These are phyloP conservation scores for Pulveroboletus sp. DNA, from an alignment of 768 basidiomycete genomes.

Conservation along the genomic window DNA sequence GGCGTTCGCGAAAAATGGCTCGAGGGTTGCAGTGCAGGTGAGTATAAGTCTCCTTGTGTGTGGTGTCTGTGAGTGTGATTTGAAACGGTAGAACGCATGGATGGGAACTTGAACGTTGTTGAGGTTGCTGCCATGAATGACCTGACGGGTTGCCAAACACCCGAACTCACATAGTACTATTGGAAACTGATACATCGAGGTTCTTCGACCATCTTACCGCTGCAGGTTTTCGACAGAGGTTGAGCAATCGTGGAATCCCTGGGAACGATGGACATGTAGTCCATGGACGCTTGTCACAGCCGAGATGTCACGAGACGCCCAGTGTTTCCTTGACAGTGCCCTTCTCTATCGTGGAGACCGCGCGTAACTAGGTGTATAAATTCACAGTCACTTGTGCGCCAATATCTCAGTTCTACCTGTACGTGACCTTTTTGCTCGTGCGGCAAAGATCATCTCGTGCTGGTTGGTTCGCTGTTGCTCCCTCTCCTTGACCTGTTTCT, in stretches of 20 bases:
- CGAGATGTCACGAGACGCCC: background rate
- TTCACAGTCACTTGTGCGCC: no score
- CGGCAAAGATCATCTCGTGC: background rate
- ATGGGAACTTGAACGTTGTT: background rate
- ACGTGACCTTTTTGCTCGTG: no score
- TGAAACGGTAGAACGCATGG: background rate
- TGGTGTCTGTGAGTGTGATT: background rate
- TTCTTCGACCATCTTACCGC: no score
- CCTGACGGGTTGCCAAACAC: background rate
- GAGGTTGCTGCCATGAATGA: background rate
- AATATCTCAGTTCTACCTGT: no score
- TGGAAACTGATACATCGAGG: no score
- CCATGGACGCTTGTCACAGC: background rate
- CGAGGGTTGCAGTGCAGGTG: slow-evolving; percentile 1
- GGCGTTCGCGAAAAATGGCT: background rate
- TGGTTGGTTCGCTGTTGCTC: background rate
- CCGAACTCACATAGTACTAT: no score
- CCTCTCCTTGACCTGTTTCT: background rate
- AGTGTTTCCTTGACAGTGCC: no score
- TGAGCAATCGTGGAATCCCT: background rate
- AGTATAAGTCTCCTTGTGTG: slow-evolving; percentile 1
- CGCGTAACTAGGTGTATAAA: no score
- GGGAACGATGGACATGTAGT: no score
- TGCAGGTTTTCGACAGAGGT: background rate
- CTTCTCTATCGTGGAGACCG: no score